Conservation (phyloP, 2,329 filamentous ascomycete species). For the Gnomoniopsis smithogilvyi region DNA sequence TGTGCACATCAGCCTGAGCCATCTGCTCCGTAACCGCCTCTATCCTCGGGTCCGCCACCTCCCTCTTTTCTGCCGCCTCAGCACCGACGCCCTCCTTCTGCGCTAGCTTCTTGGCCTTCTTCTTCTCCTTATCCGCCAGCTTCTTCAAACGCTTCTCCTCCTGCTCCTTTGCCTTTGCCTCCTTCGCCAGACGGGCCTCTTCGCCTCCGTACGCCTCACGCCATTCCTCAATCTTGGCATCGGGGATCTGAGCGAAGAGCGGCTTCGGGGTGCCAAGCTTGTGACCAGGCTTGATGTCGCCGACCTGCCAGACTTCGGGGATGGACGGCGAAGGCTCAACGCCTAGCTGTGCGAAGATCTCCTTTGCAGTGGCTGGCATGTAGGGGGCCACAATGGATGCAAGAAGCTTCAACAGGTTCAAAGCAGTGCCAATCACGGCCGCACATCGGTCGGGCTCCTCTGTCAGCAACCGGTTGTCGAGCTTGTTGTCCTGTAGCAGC, state of each 20-base stretch:
- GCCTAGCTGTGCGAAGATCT: slow-evolving; percentile 76
- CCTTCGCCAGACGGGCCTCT: slow-evolving; percentile 67
- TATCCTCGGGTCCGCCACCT: slow-evolving; percentile 23
- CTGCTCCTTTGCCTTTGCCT: slow-evolving; percentile 47
- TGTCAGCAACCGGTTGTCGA: slow-evolving; percentile 44
- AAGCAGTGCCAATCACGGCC: slow-evolving; percentile 68
- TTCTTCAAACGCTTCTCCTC: slow-evolving; percentile 50
- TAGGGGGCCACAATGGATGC: slow-evolving; percentile 78
- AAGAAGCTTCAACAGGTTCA: slow-evolving; percentile 81
- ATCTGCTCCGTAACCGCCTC: slow-evolving; percentile 24
- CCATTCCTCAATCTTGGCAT: slow-evolving; percentile 82
- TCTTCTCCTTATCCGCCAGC: slow-evolving; percentile 48
- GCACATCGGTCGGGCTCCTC: slow-evolving; percentile 53
- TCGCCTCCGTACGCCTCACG: slow-evolving; percentile 68
- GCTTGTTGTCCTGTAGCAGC: slow-evolving; percentile 43
- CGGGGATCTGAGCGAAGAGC: slow-evolving; percentile 79
- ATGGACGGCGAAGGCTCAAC: slow-evolving; percentile 56
- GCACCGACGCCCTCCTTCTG: slow-evolving; percentile 17
- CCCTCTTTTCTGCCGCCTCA: slow-evolving; percentile 24
- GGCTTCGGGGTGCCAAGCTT: slow-evolving; percentile 76
- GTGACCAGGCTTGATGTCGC: slow-evolving; percentile 67
- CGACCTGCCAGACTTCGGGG: slow-evolving; percentile 61
- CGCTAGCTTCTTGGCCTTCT: slow-evolving; percentile 37
- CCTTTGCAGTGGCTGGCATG: slow-evolving; percentile 73
- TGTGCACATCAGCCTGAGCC: slow-evolving; percentile 25